Base-by-base conservation (phyloP, 1,284 basidiomycete genomes). In the Meira miltonrushii region DNA sequence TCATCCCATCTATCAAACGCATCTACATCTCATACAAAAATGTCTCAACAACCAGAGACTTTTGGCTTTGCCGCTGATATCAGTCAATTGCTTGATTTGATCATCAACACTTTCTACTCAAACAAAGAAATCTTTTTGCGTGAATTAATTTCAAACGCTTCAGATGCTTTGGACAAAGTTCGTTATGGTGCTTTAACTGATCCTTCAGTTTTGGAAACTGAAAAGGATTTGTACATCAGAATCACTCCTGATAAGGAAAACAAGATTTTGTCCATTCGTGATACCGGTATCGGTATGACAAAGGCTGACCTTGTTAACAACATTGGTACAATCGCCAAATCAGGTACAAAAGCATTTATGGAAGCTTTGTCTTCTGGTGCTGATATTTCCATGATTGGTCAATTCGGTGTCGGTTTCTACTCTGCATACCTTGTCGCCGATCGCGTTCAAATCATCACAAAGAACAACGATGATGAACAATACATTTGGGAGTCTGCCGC, bases 401-500 rank as follows among this genome's bases (percentile, higher is more conserved):
- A 90, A 83, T 92, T 95, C 81, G 92, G 92, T 92, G 94, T 96
- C 81, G 92, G 94, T 84, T 98, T 98, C 88, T 98, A 98, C 87
- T 97, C 94, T 54, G 90, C 92, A 23, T 99, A 98, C 86, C 90
- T 98, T 74, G 93, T 97, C 69, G 93, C 95, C 75, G 93, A 98
- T 82, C 88, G 88, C 71, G 95, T 98, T 10, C 92, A 96, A 82
- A 89, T 98, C 79, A 89, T 96, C 82, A 94, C 94, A 75, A 98
- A 98, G 84, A 91, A 99, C 87, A 98, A 98, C 79, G 95, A 99
- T 78, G 94, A 98, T 80, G 95, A 98, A 83, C 94, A 99, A 83
- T 97, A 98, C 85, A 93, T 97, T 81, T 98, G 95, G 95, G 94
- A 97, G 85, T 97, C 94, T 19, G 89, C 95, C 66, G 94, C 95